Percentiles rank a stretch among this genome's conserved stretches.
These are phyloP conservation scores for Neofusicoccum laricinum DNA, from an alignment of 2,329 filamentous ascomycete genomes.

Conservation along the genomic window DNA sequence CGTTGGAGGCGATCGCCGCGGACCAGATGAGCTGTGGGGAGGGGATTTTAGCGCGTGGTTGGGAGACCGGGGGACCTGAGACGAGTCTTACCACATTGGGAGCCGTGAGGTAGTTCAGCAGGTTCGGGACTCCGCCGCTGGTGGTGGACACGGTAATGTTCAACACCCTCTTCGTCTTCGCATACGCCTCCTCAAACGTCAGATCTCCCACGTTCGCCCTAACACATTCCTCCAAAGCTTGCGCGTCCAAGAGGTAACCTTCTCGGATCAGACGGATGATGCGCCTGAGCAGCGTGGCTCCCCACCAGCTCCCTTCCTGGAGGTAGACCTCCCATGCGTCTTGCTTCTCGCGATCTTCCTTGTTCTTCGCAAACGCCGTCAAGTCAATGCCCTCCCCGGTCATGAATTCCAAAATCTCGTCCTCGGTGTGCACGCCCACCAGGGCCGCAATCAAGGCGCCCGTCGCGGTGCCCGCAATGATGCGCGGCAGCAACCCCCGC, in stretches of 20 bases:
- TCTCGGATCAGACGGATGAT: constrained; percentile 67
- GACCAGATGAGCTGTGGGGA: constrained; percentile 68
- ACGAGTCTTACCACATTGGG: constrained; percentile 74
- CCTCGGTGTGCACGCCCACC: constrained; percentile 82
- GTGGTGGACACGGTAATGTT: constrained; percentile 88
- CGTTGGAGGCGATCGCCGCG: constrained; percentile 73
- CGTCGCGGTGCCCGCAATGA: constrained; percentile 87
- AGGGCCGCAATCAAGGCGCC: constrained; percentile 86
- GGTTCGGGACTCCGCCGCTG: constrained; percentile 72
- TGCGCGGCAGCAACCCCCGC: constrained; percentile 76
- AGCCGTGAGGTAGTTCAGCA: constrained; percentile 89
- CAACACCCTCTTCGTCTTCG: constrained; percentile 77
- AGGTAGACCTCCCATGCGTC: constrained; percentile 22
- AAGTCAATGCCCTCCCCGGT: constrained; percentile 79
- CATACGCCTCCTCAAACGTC: constrained; percentile 91
- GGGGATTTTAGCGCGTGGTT: neutral
- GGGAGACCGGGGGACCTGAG: neutral
- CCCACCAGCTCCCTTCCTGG: constrained; percentile 33
- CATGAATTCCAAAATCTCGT: constrained; percentile 74
- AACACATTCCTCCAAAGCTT: constrained; percentile 79
- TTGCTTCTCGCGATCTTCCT: constrained; percentile 20
- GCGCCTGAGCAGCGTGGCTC: constrained; percentile 62
- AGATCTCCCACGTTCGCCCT: constrained; percentile 81
- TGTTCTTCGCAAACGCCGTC: constrained; percentile 64
- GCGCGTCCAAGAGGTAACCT: constrained; percentile 81